Evolutionary conservation across 2,329 filamentous ascomycete species (phyloP).

Genomic region (Penicillium hesseltinei): DNA sequence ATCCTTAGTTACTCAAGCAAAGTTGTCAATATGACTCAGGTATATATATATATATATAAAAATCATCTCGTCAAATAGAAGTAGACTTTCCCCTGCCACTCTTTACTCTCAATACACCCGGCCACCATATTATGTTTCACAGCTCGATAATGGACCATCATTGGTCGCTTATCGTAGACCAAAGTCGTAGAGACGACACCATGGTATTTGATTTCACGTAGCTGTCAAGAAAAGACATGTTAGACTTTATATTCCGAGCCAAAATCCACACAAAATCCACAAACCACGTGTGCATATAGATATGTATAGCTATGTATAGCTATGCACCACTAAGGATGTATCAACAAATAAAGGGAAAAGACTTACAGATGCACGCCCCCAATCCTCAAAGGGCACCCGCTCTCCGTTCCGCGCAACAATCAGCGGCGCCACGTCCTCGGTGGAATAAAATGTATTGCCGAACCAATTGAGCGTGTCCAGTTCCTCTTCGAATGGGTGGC

Average conservation of each 20-base stretch:
- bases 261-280: neutral
- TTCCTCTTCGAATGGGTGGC: conserved; percentile 23
- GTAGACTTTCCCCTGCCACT: conserved; percentile 13
- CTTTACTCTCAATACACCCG: conserved; percentile 16
- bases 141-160: conserved; percentile 16
- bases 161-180: conserved; percentile 15
- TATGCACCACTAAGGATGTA: neutral
- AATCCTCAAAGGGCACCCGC: conserved; percentile 13
- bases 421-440: conserved; percentile 34
- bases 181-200: conserved; percentile 16
- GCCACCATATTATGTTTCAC: conserved; percentile 15
- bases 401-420: conserved; percentile 19
- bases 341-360: neutral
- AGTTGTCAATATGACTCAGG: neutral
- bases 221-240: neutral
- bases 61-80: conserved; percentile 14
- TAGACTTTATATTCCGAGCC: neutral
- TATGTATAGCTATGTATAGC: neutral
- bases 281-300: neutral
- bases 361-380: conserved; percentile 17
- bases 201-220: conserved; percentile 15
- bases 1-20: neutral
- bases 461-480: conserved; percentile 30
- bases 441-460: conserved; percentile 30
- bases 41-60: neutral